These are phyloP conservation scores for Nannochloropsis granulata DNA, from an alignment of 108 stramenopile genomes.

Conservation along the genomic window DNA sequence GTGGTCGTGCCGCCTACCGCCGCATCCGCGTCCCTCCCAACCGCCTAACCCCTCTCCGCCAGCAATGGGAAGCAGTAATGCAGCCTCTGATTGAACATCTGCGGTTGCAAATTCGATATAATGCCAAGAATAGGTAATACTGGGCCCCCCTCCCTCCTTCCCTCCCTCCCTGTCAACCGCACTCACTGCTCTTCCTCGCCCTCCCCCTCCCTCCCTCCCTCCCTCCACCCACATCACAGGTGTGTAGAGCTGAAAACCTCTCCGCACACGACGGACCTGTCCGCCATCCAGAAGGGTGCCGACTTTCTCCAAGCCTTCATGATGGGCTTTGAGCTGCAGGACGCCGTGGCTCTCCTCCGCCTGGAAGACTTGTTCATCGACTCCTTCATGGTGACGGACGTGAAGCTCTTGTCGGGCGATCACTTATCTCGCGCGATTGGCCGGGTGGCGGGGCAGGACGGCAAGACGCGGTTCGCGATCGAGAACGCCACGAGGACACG, in stretches of 20 bases:
- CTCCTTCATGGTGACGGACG: constrained; percentile 89
- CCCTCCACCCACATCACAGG: constrained; percentile 81
- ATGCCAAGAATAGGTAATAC: background rate
- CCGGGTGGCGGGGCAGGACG: constrained; percentile 92
- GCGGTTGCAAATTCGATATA: constrained; percentile 50
- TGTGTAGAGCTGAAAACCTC: constrained; percentile 93
- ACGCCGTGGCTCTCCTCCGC: constrained; percentile 90
- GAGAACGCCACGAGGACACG: constrained; percentile 98
- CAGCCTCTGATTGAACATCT: constrained; percentile 87
- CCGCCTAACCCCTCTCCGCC: constrained; percentile 77
- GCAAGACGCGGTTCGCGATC: constrained; percentile 96
- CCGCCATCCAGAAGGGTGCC: constrained; percentile 82
- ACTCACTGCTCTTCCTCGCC: background rate
- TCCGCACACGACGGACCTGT: constrained; percentile 63
- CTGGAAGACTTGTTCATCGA: constrained; percentile 96
- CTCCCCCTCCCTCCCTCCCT: background rate
- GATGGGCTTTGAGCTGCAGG: constrained; percentile 92
- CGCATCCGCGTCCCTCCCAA: constrained; percentile 85
- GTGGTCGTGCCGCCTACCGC: constrained; percentile 14
- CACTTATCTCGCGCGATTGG: constrained; percentile 93
- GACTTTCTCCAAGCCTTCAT: constrained; percentile 95
- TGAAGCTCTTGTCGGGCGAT: constrained; percentile 49
- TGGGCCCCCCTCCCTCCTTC: constrained; percentile 37
- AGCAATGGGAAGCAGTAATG: constrained; percentile 74
- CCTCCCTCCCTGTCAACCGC: background rate